Conservation (phyloP, 2,329 filamentous ascomycete genomes). For the Amesomyces nigricolor region DNA sequence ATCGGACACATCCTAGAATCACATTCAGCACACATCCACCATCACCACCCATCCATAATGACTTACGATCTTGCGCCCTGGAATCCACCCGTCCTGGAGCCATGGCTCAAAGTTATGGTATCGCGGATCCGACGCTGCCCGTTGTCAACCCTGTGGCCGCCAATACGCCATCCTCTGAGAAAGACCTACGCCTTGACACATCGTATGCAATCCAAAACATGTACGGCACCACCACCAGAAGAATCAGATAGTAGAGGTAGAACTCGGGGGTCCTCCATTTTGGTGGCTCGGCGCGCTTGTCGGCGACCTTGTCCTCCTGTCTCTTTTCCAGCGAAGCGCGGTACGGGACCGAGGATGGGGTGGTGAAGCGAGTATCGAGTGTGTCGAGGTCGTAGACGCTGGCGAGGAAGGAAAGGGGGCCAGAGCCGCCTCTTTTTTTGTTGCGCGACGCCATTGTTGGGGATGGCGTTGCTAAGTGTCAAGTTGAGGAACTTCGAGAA, state of each 20-base stretch:
- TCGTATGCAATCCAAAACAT: conserved; percentile 91
- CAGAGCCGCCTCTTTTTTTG: conserved; percentile 8
- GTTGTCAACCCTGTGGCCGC: background rate
- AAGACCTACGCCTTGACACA: conserved; percentile 68
- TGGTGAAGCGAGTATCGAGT: conserved; percentile 48
- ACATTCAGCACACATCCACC: conserved; percentile 3
- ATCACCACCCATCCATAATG: conserved; percentile 3
- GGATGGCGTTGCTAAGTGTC: background rate
- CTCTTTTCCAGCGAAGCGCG: conserved; percentile 44
- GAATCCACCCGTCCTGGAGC: conserved; percentile 82
- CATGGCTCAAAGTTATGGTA: conserved; percentile 68
- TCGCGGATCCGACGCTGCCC: conserved; percentile 68
- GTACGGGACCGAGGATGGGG: conserved; percentile 63
- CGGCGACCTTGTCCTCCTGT: conserved; percentile 40
- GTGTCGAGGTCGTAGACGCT: conserved; percentile 46
- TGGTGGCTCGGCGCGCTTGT: conserved; percentile 35
- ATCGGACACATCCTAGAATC: conserved; percentile 74
- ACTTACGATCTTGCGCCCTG: conserved; percentile 78
- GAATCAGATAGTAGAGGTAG: conserved; percentile 68
- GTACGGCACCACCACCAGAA: conserved; percentile 62
- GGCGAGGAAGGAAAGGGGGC: conserved; percentile 42
- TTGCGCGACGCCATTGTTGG: conserved; percentile 8
- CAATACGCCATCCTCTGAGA: background rate
- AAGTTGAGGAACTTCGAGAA: background rate
- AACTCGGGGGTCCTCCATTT: conserved; percentile 88